Conservation (phyloP, 2,329 filamentous ascomycete genomes). For the Fusarium sp. region DNA sequence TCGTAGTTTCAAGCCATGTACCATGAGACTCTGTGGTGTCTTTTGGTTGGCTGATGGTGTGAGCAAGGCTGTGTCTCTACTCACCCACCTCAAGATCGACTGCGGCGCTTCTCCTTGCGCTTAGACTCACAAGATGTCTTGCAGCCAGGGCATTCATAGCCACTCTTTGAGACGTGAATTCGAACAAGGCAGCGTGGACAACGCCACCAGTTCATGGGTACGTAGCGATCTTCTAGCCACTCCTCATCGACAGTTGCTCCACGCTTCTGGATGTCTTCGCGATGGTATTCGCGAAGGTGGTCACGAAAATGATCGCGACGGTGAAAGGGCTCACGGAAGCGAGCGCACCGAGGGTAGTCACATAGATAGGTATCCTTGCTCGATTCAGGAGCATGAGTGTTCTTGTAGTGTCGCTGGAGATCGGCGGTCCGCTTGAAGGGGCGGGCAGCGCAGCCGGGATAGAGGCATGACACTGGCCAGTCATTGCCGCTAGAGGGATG, state of each 20-base stretch:
- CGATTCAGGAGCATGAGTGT: constrained; percentile 56
- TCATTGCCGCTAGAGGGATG: constrained; percentile 40
- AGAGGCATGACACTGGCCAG: constrained; percentile 52
- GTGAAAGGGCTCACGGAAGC: constrained; percentile 58
- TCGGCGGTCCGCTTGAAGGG: constrained; percentile 64
- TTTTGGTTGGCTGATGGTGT: constrained; percentile 20
- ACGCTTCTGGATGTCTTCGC: constrained; percentile 62
- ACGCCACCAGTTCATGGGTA: constrained; percentile 60
- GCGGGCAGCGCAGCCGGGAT: constrained; percentile 54
- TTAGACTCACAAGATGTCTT: constrained; percentile 57
- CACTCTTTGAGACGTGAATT: constrained; percentile 52
- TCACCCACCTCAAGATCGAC: constrained; percentile 31
- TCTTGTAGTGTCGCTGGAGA: constrained; percentile 61
- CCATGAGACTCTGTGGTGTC: constrained; percentile 16
- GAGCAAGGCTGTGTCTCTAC: constrained; percentile 19
- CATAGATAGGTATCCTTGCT: constrained; percentile 58
- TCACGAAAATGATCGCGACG: constrained; percentile 66
- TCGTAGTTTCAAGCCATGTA: constrained; percentile 18
- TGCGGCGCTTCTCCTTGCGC: constrained; percentile 50
- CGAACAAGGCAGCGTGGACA: constrained; percentile 62
- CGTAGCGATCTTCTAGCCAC: constrained; percentile 53
- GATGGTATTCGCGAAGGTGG: constrained; percentile 64
- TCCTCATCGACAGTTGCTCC: constrained; percentile 49
- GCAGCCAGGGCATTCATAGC: constrained; percentile 59
- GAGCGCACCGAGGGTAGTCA: constrained; percentile 61